Evolutionary conservation across 75 land plant species (phyloP).

Genomic region (Cunninghamia lanceolata): DNA sequence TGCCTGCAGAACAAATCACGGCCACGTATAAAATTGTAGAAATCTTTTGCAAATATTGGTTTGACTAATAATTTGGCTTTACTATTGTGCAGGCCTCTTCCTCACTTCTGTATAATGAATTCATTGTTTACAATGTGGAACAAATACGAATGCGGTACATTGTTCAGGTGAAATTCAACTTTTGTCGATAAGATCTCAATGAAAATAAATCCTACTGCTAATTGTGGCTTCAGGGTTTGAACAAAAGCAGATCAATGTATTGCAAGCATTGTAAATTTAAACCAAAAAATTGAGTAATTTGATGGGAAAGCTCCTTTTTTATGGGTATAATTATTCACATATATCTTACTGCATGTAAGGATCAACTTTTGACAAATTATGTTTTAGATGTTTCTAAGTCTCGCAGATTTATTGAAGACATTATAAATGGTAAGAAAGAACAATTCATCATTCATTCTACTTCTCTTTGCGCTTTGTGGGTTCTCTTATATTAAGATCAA

Average conservation of each 20-base stretch:
- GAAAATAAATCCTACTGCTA: neutral
- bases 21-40: neutral
- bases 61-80: neutral
- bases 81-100: constrained; percentile 38
- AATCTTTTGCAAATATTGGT: neutral
- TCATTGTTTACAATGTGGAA: constrained; percentile 89
- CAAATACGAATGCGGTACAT: constrained; percentile 93
- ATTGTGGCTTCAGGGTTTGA: neutral
- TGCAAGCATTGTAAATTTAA: neutral
- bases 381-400: neutral
- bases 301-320: neutral
- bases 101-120: constrained; percentile 81
- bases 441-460: neutral
- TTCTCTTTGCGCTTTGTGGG: neutral
- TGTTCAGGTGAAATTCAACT: constrained; percentile 77
- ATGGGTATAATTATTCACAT: neutral
- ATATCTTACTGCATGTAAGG: neutral
- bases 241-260: neutral
- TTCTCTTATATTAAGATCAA: neutral
- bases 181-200: constrained; percentile 7
- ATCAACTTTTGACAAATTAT: neutral
- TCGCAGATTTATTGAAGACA: neutral
- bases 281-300: neutral
- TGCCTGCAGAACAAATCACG: neutral
- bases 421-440: neutral